phyloP scores from a whole-genome alignment of 306 rosid species.

The Comarum palustre region DNA sequence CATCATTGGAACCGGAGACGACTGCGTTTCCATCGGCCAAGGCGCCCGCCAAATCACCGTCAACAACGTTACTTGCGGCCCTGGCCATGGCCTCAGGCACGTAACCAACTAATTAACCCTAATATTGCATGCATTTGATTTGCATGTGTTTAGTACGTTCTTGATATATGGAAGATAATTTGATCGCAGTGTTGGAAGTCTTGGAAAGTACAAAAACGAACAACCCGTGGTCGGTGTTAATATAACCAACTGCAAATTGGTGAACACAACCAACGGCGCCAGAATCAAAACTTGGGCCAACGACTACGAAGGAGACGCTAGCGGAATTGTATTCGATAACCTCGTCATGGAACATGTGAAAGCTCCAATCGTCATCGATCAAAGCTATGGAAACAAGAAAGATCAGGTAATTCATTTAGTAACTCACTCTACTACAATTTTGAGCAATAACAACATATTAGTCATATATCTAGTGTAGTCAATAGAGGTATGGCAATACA shows the following conservation, averaged over 20 bases:
- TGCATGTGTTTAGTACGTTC: neutral
- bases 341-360: constrained; percentile 43
- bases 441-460: no score
- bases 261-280: constrained; percentile 61
- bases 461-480: no score
- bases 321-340: constrained; percentile 39
- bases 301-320: constrained; percentile 27
- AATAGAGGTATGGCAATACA: no score
- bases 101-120: neutral
- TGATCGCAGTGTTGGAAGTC: constrained; percentile 50
- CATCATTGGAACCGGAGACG: constrained; percentile 63
- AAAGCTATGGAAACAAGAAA: constrained; percentile 38
- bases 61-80: constrained; percentile 54
- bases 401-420: neutral
- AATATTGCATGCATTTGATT: neutral
- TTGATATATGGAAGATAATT: neutral
- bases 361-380: constrained; percentile 61
- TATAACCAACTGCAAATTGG: constrained; percentile 51
- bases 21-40: constrained; percentile 63
- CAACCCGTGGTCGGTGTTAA: constrained; percentile 28
- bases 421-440: neutral
- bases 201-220: constrained; percentile 56
- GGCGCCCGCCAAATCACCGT: constrained; percentile 28
- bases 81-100: constrained; percentile 71
- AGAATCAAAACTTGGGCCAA: constrained; percentile 64